Evolutionary conservation across 768 basidiomycete species (phyloP).

Genomic region (Pluteus cervinus): DNA sequence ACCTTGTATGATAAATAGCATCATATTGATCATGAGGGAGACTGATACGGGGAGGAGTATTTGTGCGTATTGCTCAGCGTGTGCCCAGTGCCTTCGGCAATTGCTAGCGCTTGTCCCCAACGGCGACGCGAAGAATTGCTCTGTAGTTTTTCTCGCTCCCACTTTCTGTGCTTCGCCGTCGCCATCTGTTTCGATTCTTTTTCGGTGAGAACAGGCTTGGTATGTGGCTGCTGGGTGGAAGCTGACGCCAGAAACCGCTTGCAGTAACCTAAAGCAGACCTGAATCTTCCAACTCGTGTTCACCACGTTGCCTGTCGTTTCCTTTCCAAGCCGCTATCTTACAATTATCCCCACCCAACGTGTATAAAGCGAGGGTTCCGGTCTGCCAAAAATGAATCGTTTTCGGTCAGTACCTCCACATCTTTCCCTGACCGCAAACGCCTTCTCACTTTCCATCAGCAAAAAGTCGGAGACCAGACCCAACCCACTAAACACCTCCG

Average conservation of each 20-base stretch:
- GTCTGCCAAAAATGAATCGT: conserved; percentile 56
- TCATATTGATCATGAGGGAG: neutral
- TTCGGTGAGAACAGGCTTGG: neutral
- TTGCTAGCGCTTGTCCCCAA: too few relatives aligned
- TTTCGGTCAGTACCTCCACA: conserved; percentile 61
- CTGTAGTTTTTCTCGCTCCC: too few relatives aligned
- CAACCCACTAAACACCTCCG: conserved; percentile 10
- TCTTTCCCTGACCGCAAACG: conserved; percentile 16
- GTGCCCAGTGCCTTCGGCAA: too few relatives aligned
- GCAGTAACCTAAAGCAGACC: too few relatives aligned
- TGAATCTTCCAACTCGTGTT: conserved; percentile 62
- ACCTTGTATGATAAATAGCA: neutral
- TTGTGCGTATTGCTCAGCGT: too few relatives aligned
- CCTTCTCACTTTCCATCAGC: conserved; percentile 32
- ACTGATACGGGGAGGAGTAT: too few relatives aligned
- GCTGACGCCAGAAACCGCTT: too few relatives aligned
- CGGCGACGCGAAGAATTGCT: too few relatives aligned
- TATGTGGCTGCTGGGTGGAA: neutral
- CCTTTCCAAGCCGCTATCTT: conserved; percentile 28
- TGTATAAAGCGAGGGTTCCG: conserved; percentile 59
- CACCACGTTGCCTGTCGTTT: conserved; percentile 64
- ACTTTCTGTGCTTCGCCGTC: too few relatives aligned
- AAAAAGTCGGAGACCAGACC: conserved; percentile 60
- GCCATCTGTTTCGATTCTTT: too few relatives aligned
- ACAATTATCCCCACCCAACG: conserved; percentile 40